Evolutionary conservation across 352 stramenopile species (phyloP).

Genomic region (Pythium brassicae): DNA sequence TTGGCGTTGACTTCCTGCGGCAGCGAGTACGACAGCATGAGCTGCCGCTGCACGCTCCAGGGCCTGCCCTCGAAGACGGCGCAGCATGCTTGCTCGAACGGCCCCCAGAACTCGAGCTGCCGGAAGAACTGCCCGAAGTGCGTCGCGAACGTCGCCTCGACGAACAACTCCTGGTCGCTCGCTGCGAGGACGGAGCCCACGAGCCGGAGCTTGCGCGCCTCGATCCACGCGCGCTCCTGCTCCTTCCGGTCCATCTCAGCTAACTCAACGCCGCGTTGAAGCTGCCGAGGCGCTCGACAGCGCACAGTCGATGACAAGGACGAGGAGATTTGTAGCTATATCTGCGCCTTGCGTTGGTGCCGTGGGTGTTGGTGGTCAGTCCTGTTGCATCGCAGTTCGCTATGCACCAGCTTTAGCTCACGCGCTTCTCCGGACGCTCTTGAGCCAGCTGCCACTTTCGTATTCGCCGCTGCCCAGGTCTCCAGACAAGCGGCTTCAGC

Average conservation of each 20-base stretch:
- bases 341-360: too few species aligned
- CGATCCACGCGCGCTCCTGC: constrained; percentile 24
- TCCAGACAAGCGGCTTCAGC: too few species aligned
- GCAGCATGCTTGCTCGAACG: constrained; percentile 49
- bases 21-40: constrained; percentile 57
- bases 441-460: not conserved
- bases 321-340: too few species aligned
- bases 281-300: too few species aligned
- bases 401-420: not conserved
- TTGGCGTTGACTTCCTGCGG: constrained; percentile 64
- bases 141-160: constrained; percentile 47
- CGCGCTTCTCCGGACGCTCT: not conserved
- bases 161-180: constrained; percentile 32
- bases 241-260: constrained; percentile 4
- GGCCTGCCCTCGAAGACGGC: constrained; percentile 20
- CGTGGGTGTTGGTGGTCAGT: too few species aligned
- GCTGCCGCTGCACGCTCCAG: constrained; percentile 38
- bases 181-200: constrained; percentile 34
- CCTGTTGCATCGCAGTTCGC: too few species aligned
- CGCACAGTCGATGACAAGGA: too few species aligned
- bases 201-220: constrained; percentile 30
- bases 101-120: constrained; percentile 42
- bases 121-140: constrained; percentile 38
- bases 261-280: too few species aligned
- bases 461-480: too few species aligned